Conservation (phyloP, 2,329 filamentous ascomycete species). For the Knoxdaviesia proteae region DNA sequence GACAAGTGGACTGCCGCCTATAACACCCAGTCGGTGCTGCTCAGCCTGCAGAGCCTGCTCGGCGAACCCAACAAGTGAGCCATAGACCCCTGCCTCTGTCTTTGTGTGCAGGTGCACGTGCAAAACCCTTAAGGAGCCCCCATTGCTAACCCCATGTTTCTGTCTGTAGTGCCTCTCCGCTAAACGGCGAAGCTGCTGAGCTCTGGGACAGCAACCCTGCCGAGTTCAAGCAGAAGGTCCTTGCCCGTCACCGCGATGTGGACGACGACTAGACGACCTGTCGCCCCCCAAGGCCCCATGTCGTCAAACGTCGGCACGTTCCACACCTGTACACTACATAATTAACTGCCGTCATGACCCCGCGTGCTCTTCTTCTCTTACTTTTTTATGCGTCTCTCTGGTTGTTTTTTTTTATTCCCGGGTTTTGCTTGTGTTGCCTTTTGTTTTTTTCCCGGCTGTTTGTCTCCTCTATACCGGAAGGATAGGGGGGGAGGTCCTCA, state of each 20-base stretch:
- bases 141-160: slow-evolving; percentile 6
- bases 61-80: slow-evolving; percentile 96
- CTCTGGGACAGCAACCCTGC: slow-evolving; percentile 78
- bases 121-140: not conserved
- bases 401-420: slow-evolving; percentile 1
- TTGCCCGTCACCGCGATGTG: slow-evolving; percentile 39
- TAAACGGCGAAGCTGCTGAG: slow-evolving; percentile 91
- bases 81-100: not conserved
- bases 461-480: slow-evolving; percentile 8
- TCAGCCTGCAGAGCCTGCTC: slow-evolving; percentile 85
- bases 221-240: slow-evolving; percentile 66
- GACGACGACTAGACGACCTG: slow-evolving; percentile 33
- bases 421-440: slow-evolving; percentile 7
- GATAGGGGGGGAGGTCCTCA: too few species aligned
- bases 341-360: not conserved
- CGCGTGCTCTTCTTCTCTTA: not conserved
- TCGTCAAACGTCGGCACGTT: not conserved
- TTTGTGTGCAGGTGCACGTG: too few species aligned
- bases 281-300: not conserved
- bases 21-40: slow-evolving; percentile 80
- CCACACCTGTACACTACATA: not conserved
- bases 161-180: slow-evolving; percentile 53
- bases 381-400: not conserved
- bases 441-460: slow-evolving; percentile 8
- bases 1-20: slow-evolving; percentile 98